phyloP scores from a whole-genome alignment of 257 asterid species.

The Ocimum tenuiflorum region DNA sequence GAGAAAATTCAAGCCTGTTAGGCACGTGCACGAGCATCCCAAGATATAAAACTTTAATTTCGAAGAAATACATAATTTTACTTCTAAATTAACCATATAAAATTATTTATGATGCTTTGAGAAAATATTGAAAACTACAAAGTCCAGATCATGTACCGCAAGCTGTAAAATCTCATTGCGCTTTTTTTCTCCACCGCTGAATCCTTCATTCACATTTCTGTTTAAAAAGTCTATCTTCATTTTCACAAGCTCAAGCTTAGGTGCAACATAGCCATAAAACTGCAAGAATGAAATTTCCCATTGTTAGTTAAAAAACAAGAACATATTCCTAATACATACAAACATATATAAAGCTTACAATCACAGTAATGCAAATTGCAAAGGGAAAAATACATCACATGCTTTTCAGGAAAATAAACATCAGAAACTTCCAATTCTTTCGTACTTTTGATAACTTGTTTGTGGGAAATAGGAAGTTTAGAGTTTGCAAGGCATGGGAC shows the following conservation, averaged over 20 bases:
- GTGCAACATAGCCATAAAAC: slow-evolving; percentile 81
- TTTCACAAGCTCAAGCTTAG: slow-evolving; percentile 80
- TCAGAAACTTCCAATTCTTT: background rate
- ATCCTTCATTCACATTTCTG: slow-evolving; percentile 96
- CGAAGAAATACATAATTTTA: background rate
- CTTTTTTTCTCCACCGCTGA: slow-evolving; percentile 98
- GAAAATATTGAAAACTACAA: slow-evolving; percentile 2
- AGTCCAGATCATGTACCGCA: slow-evolving; percentile 47
- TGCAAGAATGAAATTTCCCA: slow-evolving; percentile 34
- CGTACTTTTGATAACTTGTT: too few species aligned
- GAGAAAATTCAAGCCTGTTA: too few species aligned
- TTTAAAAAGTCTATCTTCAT: slow-evolving; percentile 85
- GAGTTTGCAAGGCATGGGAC: background rate
- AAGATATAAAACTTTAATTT: background rate
- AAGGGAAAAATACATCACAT: background rate
- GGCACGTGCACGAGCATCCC: too few species aligned
- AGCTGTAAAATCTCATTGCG: slow-evolving; percentile 97
- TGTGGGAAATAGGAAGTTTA: background rate
- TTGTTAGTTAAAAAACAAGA: slow-evolving; percentile 1
- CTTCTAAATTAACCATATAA: background rate
- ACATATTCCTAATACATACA: background rate
- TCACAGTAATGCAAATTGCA: too few species aligned
- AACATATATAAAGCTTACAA: too few species aligned
- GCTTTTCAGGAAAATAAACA: background rate
- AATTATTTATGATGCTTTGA: slow-evolving; percentile 1